phyloP scores from a whole-genome alignment of 306 rosid genomes.

The Malus sieversii region DNA sequence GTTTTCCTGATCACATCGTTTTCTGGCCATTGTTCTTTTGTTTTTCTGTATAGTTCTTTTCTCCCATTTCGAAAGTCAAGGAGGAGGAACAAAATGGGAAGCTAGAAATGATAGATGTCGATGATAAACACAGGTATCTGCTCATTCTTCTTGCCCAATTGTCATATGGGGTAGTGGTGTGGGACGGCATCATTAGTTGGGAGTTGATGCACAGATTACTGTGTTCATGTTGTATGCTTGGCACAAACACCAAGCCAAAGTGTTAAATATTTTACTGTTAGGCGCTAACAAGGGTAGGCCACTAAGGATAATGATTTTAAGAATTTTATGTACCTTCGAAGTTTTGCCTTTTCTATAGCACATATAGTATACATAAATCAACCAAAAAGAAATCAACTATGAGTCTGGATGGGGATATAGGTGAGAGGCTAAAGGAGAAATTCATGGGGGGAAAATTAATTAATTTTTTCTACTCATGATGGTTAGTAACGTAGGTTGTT shows the following conservation, averaged over 20 bases:
- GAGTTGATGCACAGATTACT: background rate
- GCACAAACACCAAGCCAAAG: background rate
- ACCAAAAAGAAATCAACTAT: background rate
- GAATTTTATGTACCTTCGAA: background rate
- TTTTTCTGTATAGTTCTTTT: conserved; percentile 63
- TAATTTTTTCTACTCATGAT: background rate
- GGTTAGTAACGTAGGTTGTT: background rate
- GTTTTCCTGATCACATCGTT: conserved; percentile 2
- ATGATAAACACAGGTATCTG: conserved; percentile 59
- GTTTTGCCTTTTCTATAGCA: background rate
- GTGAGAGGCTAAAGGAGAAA: background rate
- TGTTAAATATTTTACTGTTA: background rate
- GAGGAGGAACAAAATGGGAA: conserved; percentile 70
- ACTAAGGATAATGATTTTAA: background rate
- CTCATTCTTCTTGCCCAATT: conserved; percentile 17
- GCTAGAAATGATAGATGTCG: conserved; percentile 59
- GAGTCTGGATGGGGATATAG: background rate
- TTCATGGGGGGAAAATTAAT: background rate
- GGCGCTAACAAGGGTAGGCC: background rate
- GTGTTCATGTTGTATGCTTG: background rate
- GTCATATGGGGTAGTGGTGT: background rate
- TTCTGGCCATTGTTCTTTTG: conserved; percentile 2
- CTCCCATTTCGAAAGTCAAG: conserved; percentile 70
- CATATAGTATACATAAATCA: background rate
- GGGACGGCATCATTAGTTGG: background rate